Conservation (phyloP, 2,329 filamentous ascomycete genomes). For the Penicillium decumbens region DNA sequence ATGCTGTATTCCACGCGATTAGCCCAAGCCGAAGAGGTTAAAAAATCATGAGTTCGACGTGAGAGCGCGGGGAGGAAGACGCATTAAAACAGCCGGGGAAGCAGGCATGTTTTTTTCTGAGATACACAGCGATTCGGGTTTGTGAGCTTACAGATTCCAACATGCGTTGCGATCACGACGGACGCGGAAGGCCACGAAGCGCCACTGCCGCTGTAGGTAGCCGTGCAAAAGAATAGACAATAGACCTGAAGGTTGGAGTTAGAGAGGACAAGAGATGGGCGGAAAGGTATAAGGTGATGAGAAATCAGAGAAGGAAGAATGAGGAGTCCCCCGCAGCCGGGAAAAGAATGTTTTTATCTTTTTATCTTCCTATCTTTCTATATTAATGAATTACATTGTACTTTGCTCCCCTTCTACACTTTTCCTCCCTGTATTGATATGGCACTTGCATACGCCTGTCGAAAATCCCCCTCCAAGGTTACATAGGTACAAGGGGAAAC, state of each 20-base stretch:
- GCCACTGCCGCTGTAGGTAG: conserved; percentile 7
- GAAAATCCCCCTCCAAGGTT: neutral
- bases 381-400: neutral
- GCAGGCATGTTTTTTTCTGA: neutral
- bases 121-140: neutral
- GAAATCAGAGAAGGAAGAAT: conserved; percentile 3
- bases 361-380: conserved; percentile 1
- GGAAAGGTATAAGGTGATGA: neutral
- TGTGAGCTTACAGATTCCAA: conserved; percentile 15
- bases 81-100: neutral
- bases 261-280: neutral
- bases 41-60: neutral
- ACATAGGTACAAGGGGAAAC: neutral
- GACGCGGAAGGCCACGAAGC: conserved; percentile 1
- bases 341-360: conserved; percentile 4
- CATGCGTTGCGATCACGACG: conserved; percentile 18
- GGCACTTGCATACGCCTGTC: conserved; percentile 1
- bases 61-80: neutral
- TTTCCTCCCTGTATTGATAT: neutral
- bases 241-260: too few species aligned
- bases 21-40: neutral
- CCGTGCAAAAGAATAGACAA: neutral
- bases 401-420: neutral
- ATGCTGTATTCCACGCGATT: neutral
- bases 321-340: conserved; percentile 1